Base-by-base conservation (phyloP, 768 basidiomycete genomes). In the Coprinopsis sp. region DNA sequence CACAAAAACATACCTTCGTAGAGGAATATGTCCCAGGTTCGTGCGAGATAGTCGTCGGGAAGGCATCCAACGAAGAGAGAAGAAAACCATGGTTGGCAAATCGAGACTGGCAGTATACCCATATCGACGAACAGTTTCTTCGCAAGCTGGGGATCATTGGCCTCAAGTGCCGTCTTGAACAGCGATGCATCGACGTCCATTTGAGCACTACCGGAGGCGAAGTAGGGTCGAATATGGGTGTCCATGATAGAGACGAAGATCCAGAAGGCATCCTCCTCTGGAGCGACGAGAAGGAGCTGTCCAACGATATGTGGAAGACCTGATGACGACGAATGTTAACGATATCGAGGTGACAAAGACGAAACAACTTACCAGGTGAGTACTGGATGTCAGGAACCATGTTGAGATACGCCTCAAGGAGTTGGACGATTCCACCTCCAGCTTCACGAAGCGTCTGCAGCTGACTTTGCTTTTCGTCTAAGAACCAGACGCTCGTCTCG, bases 221-320 rank as follows among this genome's bases (percentile, higher is more conserved):
- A 92, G 61, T 90, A 90, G 0, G 82, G 70, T 1, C 89, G 82
- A n/a, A 91, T 68, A 53, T 90, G 82, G 1, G 78, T 76, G 54
- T 91, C 87, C 89, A 92, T 92, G 52, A 91, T 66, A 2, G 87
- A 88, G 1, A 87, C 74, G 58, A 91, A 91, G 16, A 87, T 91
- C 89, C 89, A 92, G 61, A 92, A 92, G 0, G 87, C 89, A 53
- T 92, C 90, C 59, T 92, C 90, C 52, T 92, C 89, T 0, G 89
- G 90, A 0, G 87, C 78, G 37, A 86, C 79, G 7, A 84, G 64
- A 0, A 91, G 64, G 37, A 91, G 65, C 51, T 88, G 82, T 2
- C 86, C 86, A 18, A 82, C 77, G 43, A 91, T 81, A 10, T 77
- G 68, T 6, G 83, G 78, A 30, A 91, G 64, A 3, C 84, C 89